Conservation (phyloP, 305 asterid genomes). For the Stenogyne calaminthoides region DNA sequence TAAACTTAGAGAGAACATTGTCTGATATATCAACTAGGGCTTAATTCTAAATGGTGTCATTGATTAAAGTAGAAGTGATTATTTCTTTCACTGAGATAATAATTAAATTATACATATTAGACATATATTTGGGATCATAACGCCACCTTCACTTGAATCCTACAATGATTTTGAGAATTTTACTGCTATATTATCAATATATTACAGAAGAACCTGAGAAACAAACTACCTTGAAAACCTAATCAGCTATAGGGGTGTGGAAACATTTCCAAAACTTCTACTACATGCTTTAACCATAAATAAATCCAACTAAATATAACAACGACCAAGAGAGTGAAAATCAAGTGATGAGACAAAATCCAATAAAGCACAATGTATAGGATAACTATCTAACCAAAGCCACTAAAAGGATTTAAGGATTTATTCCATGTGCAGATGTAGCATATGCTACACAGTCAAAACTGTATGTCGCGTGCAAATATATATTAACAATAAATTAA, state of each 20-base stretch:
- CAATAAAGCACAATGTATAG: background rate
- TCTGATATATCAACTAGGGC: background rate
- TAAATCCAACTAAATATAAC: constrained; percentile 21
- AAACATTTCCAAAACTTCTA: background rate
- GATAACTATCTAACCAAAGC: constrained; percentile 5
- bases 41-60: background rate
- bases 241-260: background rate
- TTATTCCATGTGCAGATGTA: constrained; percentile 1
- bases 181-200: background rate
- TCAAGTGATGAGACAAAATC: constrained; percentile 17
- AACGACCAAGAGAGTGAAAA: background rate
- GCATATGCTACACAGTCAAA: background rate
- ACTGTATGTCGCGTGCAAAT: constrained; percentile 11
- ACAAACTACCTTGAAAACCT: background rate
- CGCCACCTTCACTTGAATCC: background rate
- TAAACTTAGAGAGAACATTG: background rate
- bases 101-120: background rate
- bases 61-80: constrained; percentile 3
- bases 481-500: constrained; percentile 7
- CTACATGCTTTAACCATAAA: background rate
- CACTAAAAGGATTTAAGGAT: background rate
- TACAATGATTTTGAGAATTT: background rate
- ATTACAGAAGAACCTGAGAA: background rate
- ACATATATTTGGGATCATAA: background rate
- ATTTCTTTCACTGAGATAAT: background rate